Conservation (phyloP, 78 protist species). For the Dictyostelium purpureum region DNA sequence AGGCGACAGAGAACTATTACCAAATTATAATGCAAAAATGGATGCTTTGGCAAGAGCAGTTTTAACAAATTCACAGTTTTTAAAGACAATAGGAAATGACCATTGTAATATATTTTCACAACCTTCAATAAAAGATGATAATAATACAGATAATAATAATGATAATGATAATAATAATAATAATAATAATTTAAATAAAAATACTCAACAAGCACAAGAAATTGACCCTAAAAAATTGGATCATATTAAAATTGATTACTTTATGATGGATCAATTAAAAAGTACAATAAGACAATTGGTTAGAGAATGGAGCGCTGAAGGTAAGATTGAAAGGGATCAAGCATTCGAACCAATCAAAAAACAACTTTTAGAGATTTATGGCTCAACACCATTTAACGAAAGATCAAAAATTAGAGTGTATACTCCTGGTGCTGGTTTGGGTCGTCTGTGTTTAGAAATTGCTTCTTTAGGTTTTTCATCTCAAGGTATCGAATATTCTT, state of each 20-base stretch:
- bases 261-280: slow-evolving; percentile 67
- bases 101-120: slow-evolving; percentile 31
- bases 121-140: too few species aligned
- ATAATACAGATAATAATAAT: neutral
- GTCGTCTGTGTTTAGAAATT: slow-evolving; percentile 89
- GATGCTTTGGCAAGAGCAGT: slow-evolving; percentile 42
- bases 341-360: slow-evolving; percentile 75
- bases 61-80: slow-evolving; percentile 18
- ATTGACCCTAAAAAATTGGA: slow-evolving; percentile 16
- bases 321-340: slow-evolving; percentile 71
- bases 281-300: slow-evolving; percentile 83
- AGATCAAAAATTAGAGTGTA: slow-evolving; percentile 32
- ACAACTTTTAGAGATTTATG: slow-evolving; percentile 20
- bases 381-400: neutral
- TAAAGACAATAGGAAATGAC: slow-evolving; percentile 34
- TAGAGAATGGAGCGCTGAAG: slow-evolving; percentile 87
- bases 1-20: slow-evolving; percentile 23
- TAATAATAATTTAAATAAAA: neutral
- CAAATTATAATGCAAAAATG: slow-evolving; percentile 37
- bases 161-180: neutral
- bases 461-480: slow-evolving; percentile 83
- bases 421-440: slow-evolving; percentile 94
- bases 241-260: slow-evolving; percentile 10
- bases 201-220: neutral
- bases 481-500: slow-evolving; percentile 91